Evolutionary conservation across 805 yeast genomes (phyloP), one percentile per base, ranked within the genome.

Genomic region (Candida silvatica): DNA sequence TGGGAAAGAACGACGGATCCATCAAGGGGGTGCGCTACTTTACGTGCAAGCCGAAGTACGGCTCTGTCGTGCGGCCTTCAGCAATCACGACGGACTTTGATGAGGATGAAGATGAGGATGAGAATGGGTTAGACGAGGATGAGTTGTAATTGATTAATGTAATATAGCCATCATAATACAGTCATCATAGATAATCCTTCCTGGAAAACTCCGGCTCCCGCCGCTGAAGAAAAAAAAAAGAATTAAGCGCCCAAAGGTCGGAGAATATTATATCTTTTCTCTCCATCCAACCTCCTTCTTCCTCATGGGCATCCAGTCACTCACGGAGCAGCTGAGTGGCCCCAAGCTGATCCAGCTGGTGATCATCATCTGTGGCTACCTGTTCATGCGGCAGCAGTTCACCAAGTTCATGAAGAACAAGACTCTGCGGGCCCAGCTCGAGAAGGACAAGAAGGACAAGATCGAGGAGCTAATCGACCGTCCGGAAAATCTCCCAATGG

Each of bases 1-100:
- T 71, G 6, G 97, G 97, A 4, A 85, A 81, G 54, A 85, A 88
- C 49, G 74, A 85, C 49, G 97, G 97, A 0, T 58, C 74, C 16
- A 61, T 86, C 27, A 72, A 75, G 24, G 87, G 84, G 0, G 52
- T 45, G 1, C 48, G 65, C 24, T 69, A 82, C 43, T 88, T 90
- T 51, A 49, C 60, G 4, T 74, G 86, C 22, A 48, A 49, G 5
- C 48, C 48, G 0, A 68, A 69, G 16, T 77, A 83, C 48, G 97
- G 97, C 4, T 76, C 86, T 5, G 85, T 90, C 54, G 74, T 87
- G 11, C 72, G 72, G 39, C 94, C 96, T 0, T 57, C 54, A 8
- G 68, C 64, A 35, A 77, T 88, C 3, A 79, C 77, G 40, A 88
- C 94, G 2, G 82, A 79, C 39, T 79, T 66, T 43, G 35, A 65